These are phyloP conservation scores for Pleurotus djamor DNA, from an alignment of 768 basidiomycete species.

Conservation along the genomic window DNA sequence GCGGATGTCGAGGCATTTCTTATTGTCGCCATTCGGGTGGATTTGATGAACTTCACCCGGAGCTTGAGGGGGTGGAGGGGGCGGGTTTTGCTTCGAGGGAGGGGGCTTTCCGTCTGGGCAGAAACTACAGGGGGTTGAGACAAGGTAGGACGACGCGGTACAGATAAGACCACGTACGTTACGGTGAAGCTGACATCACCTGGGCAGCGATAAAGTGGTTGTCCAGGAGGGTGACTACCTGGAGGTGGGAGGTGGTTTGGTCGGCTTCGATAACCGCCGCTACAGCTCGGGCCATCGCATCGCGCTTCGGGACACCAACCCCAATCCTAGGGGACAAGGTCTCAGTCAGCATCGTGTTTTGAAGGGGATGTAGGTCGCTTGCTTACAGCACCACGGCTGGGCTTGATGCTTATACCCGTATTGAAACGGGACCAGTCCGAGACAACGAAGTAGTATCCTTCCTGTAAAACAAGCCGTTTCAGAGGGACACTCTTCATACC, in stretches of 20 bases:
- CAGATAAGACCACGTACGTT: not conserved
- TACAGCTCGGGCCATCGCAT: conserved; percentile 1
- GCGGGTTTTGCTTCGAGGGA: not conserved
- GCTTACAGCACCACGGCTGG: not conserved
- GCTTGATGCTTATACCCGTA: conserved; percentile 5
- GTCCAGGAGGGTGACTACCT: not conserved
- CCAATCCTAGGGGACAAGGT: not conserved
- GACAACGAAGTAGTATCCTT: conserved; percentile 7
- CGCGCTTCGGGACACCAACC: not conserved
- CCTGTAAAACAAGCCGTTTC: not conserved
- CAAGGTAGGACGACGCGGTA: not conserved
- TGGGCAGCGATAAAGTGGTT: conserved; percentile 4
- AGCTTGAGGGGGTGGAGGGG: no score
- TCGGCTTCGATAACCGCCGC: not conserved
- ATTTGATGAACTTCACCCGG: not conserved
- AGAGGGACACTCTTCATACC: no score
- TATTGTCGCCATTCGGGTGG: conserved; percentile 5
- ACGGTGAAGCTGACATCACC: conserved; percentile 2
- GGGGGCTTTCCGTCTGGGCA: conserved; percentile 2
- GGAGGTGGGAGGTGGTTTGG: conserved; percentile 4
- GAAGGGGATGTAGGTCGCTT: not conserved
- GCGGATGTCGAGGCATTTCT: conserved; percentile 6
- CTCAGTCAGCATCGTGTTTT: no score
- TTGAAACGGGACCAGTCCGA: conserved; percentile 6
- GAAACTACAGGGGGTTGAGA: not conserved